phyloP scores from a whole-genome alignment of 1,139 yeast species.

The Scheffersomyces illinoinensis region DNA sequence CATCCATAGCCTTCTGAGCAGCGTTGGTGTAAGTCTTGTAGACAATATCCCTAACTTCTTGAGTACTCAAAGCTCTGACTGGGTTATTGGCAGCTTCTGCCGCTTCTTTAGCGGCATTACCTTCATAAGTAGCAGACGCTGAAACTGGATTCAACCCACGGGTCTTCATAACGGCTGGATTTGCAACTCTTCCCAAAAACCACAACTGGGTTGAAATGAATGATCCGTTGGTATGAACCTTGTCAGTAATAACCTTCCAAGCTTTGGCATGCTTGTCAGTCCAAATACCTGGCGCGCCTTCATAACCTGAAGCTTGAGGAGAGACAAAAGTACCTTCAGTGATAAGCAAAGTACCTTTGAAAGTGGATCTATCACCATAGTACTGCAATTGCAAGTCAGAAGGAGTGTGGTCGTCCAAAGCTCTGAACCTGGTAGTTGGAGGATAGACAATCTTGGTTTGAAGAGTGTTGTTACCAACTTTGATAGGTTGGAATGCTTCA shows the following conservation, averaged over 20 bases:
- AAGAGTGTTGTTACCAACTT: constrained; percentile 40
- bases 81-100: constrained; percentile 31
- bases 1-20: constrained; percentile 49
- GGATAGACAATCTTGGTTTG: constrained; percentile 49
- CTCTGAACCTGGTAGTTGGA: constrained; percentile 57
- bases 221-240: constrained; percentile 56
- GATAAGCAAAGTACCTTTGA: constrained; percentile 56
- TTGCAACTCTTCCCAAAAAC: constrained; percentile 15
- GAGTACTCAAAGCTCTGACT: constrained; percentile 41
- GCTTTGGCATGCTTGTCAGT: constrained; percentile 43
- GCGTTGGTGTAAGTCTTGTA: constrained; percentile 38
- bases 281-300: constrained; percentile 57
- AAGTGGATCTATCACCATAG: constrained; percentile 52
- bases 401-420: constrained; percentile 41
- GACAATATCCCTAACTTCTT: constrained; percentile 43
- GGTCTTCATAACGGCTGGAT: constrained; percentile 6
- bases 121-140: constrained; percentile 24
- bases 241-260: constrained; percentile 52
- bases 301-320: constrained; percentile 5
- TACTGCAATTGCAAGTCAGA: constrained; percentile 48
- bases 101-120: constrained; percentile 18
- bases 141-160: constrained; percentile 11
- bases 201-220: constrained; percentile 53
- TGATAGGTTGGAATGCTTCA: constrained; percentile 49
- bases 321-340: constrained; percentile 36